Percentiles rank a stretch among this genome's conserved stretches.
These are phyloP conservation scores for Apophysomyces variabilis DNA, from an alignment of 371 early-diverging fungal genomes.

Conservation along the genomic window DNA sequence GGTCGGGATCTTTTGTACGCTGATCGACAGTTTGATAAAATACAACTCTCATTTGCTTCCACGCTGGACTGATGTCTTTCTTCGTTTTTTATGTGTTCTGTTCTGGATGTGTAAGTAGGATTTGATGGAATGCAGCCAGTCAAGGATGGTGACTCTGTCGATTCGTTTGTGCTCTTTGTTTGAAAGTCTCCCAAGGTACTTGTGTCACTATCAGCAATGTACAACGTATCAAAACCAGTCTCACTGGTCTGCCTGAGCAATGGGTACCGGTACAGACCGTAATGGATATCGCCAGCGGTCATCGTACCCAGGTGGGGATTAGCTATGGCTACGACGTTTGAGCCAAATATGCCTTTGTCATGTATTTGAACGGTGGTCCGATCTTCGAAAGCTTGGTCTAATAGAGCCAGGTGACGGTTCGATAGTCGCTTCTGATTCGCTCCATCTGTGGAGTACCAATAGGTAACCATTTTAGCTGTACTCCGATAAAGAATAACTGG, in stretches of 20 bases:
- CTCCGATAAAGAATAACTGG: background rate
- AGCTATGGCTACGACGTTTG: conserved; percentile 19
- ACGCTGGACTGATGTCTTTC: background rate
- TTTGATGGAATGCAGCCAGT: too few relatives aligned
- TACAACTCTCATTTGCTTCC: background rate
- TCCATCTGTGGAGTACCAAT: conserved; percentile 34
- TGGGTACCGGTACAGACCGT: conserved; percentile 29
- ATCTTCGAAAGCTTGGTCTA: conserved; percentile 25
- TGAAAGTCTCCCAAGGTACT: background rate
- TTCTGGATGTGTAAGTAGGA: background rate
- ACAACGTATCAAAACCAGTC: background rate
- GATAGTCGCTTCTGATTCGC: conserved; percentile 26
- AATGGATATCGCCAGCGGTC: conserved; percentile 35
- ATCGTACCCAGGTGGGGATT: conserved; percentile 31
- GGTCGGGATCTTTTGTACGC: background rate
- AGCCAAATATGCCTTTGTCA: conserved; percentile 27
- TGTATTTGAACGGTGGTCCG: conserved; percentile 24
- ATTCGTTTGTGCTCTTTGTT: background rate
- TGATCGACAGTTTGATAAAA: background rate
- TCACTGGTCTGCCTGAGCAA: conserved; percentile 14
- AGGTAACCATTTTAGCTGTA: conserved; percentile 15
- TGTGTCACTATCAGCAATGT: background rate
- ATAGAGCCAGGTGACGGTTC: conserved; percentile 18
- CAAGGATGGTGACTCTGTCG: background rate
- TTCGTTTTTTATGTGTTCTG: background rate